Evolutionary conservation across 495 filamentous ascomycete species (phyloP).

Genomic region (Hypoxylon rickii): DNA sequence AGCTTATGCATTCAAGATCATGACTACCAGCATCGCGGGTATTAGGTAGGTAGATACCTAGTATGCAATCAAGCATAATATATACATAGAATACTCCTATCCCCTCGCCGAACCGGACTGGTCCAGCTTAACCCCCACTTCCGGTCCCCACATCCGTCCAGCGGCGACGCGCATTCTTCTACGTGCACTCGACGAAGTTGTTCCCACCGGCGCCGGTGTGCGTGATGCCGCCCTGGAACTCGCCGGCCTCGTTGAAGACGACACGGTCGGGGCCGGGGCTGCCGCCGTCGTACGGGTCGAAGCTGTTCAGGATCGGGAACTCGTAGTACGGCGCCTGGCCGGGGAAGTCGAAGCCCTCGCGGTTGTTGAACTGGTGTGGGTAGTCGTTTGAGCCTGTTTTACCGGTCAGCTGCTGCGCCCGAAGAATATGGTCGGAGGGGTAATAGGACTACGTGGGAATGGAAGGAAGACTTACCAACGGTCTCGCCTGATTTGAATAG

Average conservation of each 20-base stretch:
- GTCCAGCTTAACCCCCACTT: no score
- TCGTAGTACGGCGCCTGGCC: slow-evolving; percentile 65
- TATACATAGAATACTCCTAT: no score
- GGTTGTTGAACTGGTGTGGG: slow-evolving; percentile 75
- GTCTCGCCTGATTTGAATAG: slow-evolving; percentile 52
- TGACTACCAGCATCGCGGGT: no score
- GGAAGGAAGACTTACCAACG: slow-evolving; percentile 42
- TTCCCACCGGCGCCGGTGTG: slow-evolving; percentile 71
- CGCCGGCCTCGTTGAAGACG: slow-evolving; percentile 60
- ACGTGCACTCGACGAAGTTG: slow-evolving; percentile 63
- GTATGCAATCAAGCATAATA: no score
- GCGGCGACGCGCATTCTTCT: no score
- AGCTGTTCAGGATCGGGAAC: slow-evolving; percentile 65
- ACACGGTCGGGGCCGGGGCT: slow-evolving; percentile 74
- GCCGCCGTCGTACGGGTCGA: slow-evolving; percentile 62
- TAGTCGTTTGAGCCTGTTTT: slow-evolving; percentile 55
- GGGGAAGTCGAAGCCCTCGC: slow-evolving; percentile 72
- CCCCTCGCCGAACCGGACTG: no score
- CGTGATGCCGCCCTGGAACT: slow-evolving; percentile 65
- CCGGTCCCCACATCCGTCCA: no score
- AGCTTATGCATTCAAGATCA: no score
- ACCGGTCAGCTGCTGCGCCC: no score
- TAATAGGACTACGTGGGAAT: neutral
- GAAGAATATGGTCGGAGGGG: neutral
- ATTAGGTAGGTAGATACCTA: no score